Conservation (phyloP, 1,139 yeast genomes). For the Sugiyamaella castrensis region DNA sequence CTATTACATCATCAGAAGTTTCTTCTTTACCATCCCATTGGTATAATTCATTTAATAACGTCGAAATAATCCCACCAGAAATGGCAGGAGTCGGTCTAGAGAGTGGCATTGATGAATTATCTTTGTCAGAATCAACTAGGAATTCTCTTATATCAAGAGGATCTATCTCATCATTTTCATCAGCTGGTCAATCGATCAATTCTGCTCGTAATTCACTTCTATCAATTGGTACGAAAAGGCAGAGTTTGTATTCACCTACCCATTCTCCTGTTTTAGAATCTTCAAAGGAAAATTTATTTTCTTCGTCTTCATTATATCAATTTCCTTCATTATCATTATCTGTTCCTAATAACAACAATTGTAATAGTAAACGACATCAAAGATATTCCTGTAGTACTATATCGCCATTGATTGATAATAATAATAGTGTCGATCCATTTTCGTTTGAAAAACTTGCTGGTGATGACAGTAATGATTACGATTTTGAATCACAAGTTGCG, state of each 20-base stretch:
- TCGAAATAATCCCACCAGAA: slow-evolving; percentile 8
- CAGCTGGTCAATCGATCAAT: not conserved
- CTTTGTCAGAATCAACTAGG: not conserved
- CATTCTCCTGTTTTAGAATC: no score
- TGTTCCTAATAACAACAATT: not conserved
- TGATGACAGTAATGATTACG: not conserved
- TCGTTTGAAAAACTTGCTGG: not conserved
- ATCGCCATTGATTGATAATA: not conserved
- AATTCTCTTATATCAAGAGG: slow-evolving; percentile 6
- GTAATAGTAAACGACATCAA: not conserved
- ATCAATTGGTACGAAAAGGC: no score
- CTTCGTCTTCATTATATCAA: no score
- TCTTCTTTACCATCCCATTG: slow-evolving; percentile 12
- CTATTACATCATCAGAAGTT: slow-evolving; percentile 7
- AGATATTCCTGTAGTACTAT: not conserved
- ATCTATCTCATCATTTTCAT: slow-evolving; percentile 10
- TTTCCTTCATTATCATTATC: not conserved
- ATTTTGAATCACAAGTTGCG: slow-evolving; percentile 3
- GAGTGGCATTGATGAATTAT: slow-evolving; percentile 3
- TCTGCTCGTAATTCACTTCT: slow-evolving; percentile 1
- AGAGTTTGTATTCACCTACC: no score
- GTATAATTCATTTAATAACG: slow-evolving; percentile 10
- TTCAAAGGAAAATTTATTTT: no score
- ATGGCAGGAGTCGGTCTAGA: slow-evolving; percentile 2
- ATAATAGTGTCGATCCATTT: not conserved